Base-by-base conservation (phyloP, 257 asterid species). In the Asclepias syriaca region DNA sequence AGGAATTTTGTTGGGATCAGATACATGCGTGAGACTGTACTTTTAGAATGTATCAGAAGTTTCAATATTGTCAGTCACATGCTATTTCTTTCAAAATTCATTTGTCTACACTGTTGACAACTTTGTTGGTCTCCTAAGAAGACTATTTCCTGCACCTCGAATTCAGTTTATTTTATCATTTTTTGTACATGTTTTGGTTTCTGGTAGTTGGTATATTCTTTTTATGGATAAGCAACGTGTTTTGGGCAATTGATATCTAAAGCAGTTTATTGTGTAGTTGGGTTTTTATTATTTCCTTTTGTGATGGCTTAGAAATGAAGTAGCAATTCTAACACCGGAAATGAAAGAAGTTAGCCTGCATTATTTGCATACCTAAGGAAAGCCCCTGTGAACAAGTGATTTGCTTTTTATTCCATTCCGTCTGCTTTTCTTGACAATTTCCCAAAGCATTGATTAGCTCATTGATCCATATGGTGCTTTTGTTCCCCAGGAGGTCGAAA, bases 401-500 rank as follows among this genome's bases (percentile, higher is more conserved):
- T 29, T 51, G 39, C 11, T 10, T 22, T 43, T 39, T n/a, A n/a
- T 14, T 22, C 32, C 14, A 22, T 71, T 8, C 53, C 53, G 43
- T 43, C 22, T 24, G 6, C 19, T 71, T 24, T 18, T 21, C 49
- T 24, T 71, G 6, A 15, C 3, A 29, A 40, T 48, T 59, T 8
- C 55, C 29, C 13, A 37, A 21, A n/a, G 46, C 32, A 32, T 24
- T 68, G 39, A 40, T 51, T 24, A 29, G 14, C 45, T 27, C 18
- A 34, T 59, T 11, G 45, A 27, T 8, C 12, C 59, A 45, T 12
- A 39, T 13, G 39, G 29, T 49, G 55, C 13, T 69, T 66, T 66
- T 81, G 56, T 77, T 72, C 49, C 59, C 72, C 82, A 93, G 99
- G 99, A 84, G 83, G 96, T 81, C 78, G 89, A 79, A 72, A 83